Evolutionary conservation across 1,139 yeast genomes (phyloP).

Genomic region (Sugiyamaella pinicola): DNA sequence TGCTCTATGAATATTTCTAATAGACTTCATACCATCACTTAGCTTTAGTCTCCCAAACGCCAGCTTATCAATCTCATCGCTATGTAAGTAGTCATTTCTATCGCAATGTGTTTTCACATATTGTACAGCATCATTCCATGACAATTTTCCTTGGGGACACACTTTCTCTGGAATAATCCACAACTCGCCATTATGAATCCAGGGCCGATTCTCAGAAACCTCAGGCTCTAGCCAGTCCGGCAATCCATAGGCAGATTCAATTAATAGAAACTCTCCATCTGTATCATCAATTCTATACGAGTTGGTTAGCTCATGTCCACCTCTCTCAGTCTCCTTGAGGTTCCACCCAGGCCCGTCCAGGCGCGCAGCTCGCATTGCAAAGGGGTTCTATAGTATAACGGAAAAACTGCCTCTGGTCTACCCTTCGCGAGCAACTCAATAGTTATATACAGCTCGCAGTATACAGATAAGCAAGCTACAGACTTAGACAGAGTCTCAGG

Average conservation of each 20-base stretch:
- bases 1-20: conserved; percentile 26
- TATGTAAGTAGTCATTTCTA: not conserved
- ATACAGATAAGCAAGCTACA: too few species aligned
- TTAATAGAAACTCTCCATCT: conserved; percentile 59
- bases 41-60: not conserved
- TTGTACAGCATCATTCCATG: conserved; percentile 6
- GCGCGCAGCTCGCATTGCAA: not conserved
- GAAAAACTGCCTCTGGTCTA: too few species aligned
- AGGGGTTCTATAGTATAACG: too few species aligned
- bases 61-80: not conserved
- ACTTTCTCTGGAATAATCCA: conserved; percentile 30
- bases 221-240: conserved; percentile 52
- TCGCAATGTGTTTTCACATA: not conserved
- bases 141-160: conserved; percentile 18
- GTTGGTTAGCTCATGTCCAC: not conserved
- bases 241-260: conserved; percentile 50
- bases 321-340: not conserved
- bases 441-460: too few species aligned
- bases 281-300: conserved; percentile 48
- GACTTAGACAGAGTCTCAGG: too few species aligned
- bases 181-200: conserved; percentile 35
- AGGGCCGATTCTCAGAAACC: conserved; percentile 46
- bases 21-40: too few species aligned
- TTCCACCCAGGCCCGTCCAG: not conserved
- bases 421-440: too few species aligned